Base-by-base conservation (phyloP, 192 early-diverging fungal species). In the Coemansia sp. region DNA sequence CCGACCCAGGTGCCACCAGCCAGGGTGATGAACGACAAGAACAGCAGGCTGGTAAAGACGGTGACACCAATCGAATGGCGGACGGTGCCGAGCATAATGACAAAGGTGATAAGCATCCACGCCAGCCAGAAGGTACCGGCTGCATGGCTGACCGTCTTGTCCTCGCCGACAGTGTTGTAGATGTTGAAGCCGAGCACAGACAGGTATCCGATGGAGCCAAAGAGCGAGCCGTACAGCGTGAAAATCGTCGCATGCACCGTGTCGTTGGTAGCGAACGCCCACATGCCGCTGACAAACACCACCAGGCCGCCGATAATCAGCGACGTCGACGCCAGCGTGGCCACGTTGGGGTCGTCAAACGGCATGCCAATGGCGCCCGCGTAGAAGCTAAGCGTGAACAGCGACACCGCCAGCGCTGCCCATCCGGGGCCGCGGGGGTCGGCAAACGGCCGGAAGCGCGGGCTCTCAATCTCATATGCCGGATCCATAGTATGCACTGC, bases 191-290 rank as follows among this genome's bases (percentile, higher is more conserved):
- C 49, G 32, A 73, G 57, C 59, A 84, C 57, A n/a, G 68, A 68
- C 19, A 78, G 65, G 14, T 65, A 68, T 12, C 76, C 76, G 9
- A 78, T 83, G 8, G 89, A 71, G 24, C 85, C 67, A 82, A 86
- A 91, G 70, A 86, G 85, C 50, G 83, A 85, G 45, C 84, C 86
- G 30, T 89, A 90, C 42, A 84, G 81, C 43, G 85, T 83, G 77
- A 91, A 91, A 33, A 87, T 86, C 25, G 89, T 91, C 18, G 90
- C 89, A 74, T 90, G 88, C 71, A 93, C 90, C 4, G 88, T 90
- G 65, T 93, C 90, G 64, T 90, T 89, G 25, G 83, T 78, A 42
- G 83, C 81, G 74, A 90, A 91, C 69, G 91, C 86, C 90, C 88
- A 91, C 71, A 80, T 73, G 44, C 77, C 77, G 57, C 71, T 74